These are phyloP conservation scores for Theileria annulata DNA, from an alignment of 169 alveolate species.

Conservation along the genomic window DNA sequence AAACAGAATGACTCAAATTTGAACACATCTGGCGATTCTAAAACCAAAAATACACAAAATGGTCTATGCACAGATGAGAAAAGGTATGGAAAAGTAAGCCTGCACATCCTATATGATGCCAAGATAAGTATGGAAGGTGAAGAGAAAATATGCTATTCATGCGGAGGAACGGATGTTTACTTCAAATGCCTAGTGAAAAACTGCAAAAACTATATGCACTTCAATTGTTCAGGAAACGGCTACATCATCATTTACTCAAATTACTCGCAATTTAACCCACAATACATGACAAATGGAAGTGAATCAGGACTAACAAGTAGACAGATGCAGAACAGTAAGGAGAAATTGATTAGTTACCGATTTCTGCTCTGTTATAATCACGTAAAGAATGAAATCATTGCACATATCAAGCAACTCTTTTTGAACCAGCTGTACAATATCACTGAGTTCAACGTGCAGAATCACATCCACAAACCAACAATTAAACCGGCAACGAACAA, in stretches of 20 bases:
- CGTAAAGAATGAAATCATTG: constrained; percentile 25
- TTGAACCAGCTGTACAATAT: constrained; percentile 11
- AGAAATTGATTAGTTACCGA: constrained; percentile 26
- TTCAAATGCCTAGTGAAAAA: constrained; percentile 49
- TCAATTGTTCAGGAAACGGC: constrained; percentile 34
- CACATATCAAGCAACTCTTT: constrained; percentile 25
- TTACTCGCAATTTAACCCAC: background rate
- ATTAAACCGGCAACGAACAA: background rate
- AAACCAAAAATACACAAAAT: background rate
- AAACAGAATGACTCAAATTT: background rate
- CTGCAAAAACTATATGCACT: constrained; percentile 42
- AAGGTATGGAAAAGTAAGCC: background rate
- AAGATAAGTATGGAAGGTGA: background rate
- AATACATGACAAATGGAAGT: background rate
- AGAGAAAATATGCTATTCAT: constrained; percentile 26
- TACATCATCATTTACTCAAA: constrained; percentile 18
- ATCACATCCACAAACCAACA: background rate
- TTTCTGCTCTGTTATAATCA: constrained; percentile 44
- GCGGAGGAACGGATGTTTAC: constrained; percentile 46
- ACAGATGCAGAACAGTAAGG: background rate
- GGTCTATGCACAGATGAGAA: background rate
- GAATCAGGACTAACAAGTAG: background rate
- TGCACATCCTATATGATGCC: background rate
- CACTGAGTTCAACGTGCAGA: constrained; percentile 7
- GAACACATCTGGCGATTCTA: background rate